Conservation (phyloP, 2,329 filamentous ascomycete species). For the Xylaria polymorpha region DNA sequence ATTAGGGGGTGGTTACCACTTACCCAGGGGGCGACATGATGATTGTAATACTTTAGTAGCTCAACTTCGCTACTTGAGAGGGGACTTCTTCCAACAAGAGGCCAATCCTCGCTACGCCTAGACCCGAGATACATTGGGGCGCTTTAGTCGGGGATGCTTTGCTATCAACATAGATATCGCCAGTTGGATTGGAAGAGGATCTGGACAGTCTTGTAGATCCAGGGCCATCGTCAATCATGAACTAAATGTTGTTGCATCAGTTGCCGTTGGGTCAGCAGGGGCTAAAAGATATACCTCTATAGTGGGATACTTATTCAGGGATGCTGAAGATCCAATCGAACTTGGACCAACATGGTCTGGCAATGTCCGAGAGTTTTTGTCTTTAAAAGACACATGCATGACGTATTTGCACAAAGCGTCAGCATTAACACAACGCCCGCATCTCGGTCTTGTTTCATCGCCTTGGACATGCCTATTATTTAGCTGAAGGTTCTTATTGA, state of each 20-base stretch:
- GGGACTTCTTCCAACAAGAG: conserved; percentile 21
- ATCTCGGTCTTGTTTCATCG: conserved; percentile 39
- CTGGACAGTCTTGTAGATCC: background rate
- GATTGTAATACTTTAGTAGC: conserved; percentile 36
- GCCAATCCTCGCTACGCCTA: conserved; percentile 2
- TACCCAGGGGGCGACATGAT: conserved; percentile 39
- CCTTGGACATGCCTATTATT: conserved; percentile 26
- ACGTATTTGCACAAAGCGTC: conserved; percentile 36
- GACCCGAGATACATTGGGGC: background rate
- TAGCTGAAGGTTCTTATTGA: conserved; percentile 9
- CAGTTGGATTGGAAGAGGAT: background rate
- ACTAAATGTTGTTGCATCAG: conserved; percentile 15
- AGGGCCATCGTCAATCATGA: conserved; percentile 8
- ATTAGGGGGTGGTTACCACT: background rate
- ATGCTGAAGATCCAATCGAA: background rate
- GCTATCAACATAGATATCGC: background rate
- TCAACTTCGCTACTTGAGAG: conserved; percentile 34
- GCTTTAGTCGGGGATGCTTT: background rate
- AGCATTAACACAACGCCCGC: conserved; percentile 36
- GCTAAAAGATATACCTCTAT: conserved; percentile 19
- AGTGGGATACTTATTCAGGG: conserved; percentile 11
- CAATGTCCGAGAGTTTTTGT: conserved; percentile 35
- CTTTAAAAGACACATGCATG: conserved; percentile 38
- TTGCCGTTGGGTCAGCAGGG: background rate
- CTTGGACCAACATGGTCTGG: conserved; percentile 1